A percentile compares a stretch with the other conserved stretches of the same genome.
These are phyloP conservation scores for Larix kaempferi DNA, from an alignment of 75 land plant genomes.

Conservation along the genomic window DNA sequence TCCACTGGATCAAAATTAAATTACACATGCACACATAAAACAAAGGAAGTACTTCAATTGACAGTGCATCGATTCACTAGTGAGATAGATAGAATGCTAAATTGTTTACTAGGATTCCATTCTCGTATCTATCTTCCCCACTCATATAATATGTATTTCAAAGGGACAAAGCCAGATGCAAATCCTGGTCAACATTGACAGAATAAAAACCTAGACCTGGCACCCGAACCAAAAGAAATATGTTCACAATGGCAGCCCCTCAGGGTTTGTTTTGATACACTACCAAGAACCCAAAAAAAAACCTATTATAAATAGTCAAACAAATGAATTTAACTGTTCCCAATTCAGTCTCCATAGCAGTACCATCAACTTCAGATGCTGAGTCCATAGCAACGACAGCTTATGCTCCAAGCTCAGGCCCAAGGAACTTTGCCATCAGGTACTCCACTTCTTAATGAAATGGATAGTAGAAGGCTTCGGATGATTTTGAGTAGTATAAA, in stretches of 20 bases:
- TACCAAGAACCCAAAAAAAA: too few species aligned
- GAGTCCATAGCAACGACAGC: slow-evolving; percentile 78
- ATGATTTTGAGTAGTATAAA: slow-evolving; percentile 69
- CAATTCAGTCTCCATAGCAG: slow-evolving; percentile 73
- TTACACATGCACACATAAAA: too few species aligned
- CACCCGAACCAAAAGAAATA: not conserved
- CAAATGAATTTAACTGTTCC: too few species aligned
- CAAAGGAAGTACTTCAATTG: not conserved
- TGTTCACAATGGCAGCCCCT: too few species aligned
- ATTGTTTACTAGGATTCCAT: not conserved
- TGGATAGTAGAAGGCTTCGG: slow-evolving; percentile 72
- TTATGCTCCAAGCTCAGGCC: slow-evolving; percentile 58
- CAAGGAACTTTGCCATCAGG: slow-evolving; percentile 73
- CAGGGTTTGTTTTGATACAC: too few species aligned
- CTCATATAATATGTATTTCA: not conserved
- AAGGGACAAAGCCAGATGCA: not conserved
- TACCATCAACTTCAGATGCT: slow-evolving; percentile 82
- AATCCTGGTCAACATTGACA: not conserved
- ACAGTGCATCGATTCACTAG: not conserved
- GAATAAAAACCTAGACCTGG: not conserved
- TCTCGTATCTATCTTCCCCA: not conserved
- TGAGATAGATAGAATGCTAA: not conserved
- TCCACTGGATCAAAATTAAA: not conserved
- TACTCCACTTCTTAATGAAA: slow-evolving; percentile 28
- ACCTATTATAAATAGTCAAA: too few species aligned